Base-by-base conservation (phyloP, 2,329 filamentous ascomycete species). In the Lithohypha guttulata region DNA sequence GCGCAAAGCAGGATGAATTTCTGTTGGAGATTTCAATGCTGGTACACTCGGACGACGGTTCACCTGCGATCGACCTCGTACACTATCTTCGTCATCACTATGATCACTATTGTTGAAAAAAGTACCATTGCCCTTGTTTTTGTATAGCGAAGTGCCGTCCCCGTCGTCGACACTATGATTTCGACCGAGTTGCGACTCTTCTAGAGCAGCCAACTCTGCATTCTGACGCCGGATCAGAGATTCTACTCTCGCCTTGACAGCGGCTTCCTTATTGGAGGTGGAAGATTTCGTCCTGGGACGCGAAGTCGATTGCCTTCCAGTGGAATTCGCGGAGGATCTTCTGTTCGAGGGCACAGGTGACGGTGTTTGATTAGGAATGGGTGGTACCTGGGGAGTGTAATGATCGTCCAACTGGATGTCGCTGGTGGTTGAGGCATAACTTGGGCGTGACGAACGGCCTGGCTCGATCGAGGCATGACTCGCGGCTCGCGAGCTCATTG, bases 81-180 rank as follows among this genome's bases (percentile, higher is more conserved):
- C n/a, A n/a, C n/a, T n/a, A n/a, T 52, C 51, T 33, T 59, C 61
- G 6, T 64, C 62, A 44, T 60, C 64, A 13, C 54, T 43, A 25
- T 49, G 42, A 35, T 39, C 29, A 15, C 28, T 34, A 8, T 42
- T 41, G 41, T 50, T 40, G 13, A 48, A 43, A 28, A 50, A 50
- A 8, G 47, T 50, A 11, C 46, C 47, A n/a, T 14, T 6, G 9
- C 21, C 14, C 8, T 19, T 23, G 9, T 7, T 20, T 13, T 37
- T n/a, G 6, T 3, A 15, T 28, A 4, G 23, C 4, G 23, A 29
- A 29, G 25, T 6, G 13, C 6, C 8, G n/a, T 20, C 21, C 17
- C 22, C 26, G 25, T 20, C 13, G 10, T 13, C 21, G 10, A n/a
- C 11, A 9, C 28, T 29, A 35, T 33, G 8, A 3, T 32, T n/a